These are phyloP conservation scores for Fraxinus xanthoxyloides DNA, from an alignment of 305 asterid genomes.

Conservation along the genomic window DNA sequence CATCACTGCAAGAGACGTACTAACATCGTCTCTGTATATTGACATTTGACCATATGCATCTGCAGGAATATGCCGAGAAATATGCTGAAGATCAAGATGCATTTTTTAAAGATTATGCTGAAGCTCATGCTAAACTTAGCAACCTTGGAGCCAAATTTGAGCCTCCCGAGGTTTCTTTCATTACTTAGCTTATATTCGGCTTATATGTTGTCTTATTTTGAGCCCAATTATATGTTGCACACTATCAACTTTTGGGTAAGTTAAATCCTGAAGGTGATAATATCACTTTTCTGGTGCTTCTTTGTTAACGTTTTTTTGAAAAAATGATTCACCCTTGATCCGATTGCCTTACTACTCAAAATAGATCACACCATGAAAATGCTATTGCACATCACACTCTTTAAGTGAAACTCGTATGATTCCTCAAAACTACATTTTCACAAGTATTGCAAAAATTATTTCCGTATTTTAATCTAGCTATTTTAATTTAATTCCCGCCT, in stretches of 20 bases:
- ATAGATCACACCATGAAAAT: neutral
- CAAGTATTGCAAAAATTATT: neutral
- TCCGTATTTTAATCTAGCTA: neutral
- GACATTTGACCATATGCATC: conserved; percentile 7
- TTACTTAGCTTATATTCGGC: neutral
- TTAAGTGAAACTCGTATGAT: neutral
- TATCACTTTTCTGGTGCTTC: neutral
- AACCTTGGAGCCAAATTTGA: conserved; percentile 92
- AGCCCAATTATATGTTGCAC: neutral
- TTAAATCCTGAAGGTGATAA: neutral
- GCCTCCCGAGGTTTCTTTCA: conserved; percentile 69
- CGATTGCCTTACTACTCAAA: neutral
- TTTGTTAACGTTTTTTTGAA: neutral
- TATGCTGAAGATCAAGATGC: conserved; percentile 84
- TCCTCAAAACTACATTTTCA: neutral
- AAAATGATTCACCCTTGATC: neutral
- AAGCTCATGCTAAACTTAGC: conserved; percentile 97
- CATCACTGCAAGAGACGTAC: neutral
- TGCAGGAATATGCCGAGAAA: conserved; percentile 84
- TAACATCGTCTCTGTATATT: neutral
- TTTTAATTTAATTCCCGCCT: neutral
- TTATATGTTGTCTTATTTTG: neutral
- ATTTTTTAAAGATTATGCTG: conserved; percentile 85
- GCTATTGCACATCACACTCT: neutral
- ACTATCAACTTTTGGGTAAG: neutral